phyloP scores from a whole-genome alignment of 805 yeast genomes.

The Candida coleopterorum region DNA sequence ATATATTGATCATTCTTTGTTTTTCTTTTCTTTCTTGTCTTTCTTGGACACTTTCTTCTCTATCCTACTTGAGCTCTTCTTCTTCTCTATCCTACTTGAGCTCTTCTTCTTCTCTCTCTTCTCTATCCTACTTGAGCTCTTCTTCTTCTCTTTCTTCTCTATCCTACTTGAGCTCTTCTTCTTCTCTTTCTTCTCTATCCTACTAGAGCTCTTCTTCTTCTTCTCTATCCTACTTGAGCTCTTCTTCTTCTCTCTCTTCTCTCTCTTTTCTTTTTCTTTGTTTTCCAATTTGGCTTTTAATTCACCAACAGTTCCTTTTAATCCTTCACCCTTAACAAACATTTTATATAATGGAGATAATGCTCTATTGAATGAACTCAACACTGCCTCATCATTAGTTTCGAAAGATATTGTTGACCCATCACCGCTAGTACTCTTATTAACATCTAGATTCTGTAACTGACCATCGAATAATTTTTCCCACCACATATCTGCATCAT shows the following conservation, averaged over 20 bases:
- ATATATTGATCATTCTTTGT: neutral
- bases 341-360: slow-evolving; percentile 71
- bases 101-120: slow-evolving; percentile 8
- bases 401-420: slow-evolving; percentile 44
- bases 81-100: no score
- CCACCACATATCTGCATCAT: slow-evolving; percentile 94
- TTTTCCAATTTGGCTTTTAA: slow-evolving; percentile 3
- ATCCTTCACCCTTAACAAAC: slow-evolving; percentile 85
- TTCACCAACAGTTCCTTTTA: slow-evolving; percentile 66
- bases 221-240: no score
- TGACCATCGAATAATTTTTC: slow-evolving; percentile 93
- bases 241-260: slow-evolving; percentile 7
- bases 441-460: slow-evolving; percentile 68
- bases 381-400: slow-evolving; percentile 46
- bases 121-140: slow-evolving; percentile 7
- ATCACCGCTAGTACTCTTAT: slow-evolving; percentile 19
- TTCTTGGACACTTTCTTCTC: slow-evolving; percentile 8
- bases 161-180: neutral
- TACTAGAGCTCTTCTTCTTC: neutral
- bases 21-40: neutral
- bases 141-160: slow-evolving; percentile 8
- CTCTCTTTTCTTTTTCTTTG: slow-evolving; percentile 5
- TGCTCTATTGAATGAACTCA: slow-evolving; percentile 43
- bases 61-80: neutral
- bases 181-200: slow-evolving; percentile 4